phyloP scores from a whole-genome alignment of 2,329 filamentous ascomycete species.

The Botrytis pseudocinerea region DNA sequence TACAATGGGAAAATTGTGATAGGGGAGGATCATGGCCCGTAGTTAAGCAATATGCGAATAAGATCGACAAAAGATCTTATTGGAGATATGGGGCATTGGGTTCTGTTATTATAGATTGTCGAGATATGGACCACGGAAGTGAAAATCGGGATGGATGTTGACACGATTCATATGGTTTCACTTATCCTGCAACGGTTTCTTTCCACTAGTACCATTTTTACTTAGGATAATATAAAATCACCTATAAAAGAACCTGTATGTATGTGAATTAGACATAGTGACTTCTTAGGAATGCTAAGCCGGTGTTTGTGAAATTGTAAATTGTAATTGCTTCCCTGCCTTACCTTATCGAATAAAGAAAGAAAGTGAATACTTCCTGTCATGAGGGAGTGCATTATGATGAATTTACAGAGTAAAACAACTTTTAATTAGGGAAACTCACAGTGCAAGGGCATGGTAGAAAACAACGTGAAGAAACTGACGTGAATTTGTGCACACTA shows the following conservation, averaged over 20 bases:
- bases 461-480: neutral
- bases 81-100: neutral
- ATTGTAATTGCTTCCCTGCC: neutral
- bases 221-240: neutral
- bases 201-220: neutral
- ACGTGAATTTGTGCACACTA: neutral
- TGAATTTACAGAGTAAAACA: neutral
- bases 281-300: neutral
- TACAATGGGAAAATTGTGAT: no score
- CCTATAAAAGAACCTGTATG: neutral
- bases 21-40: rapidly evolving
- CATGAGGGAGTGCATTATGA: neutral
- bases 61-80: neutral
- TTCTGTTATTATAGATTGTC: neutral
- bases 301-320: neutral
- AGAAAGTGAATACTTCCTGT: neutral
- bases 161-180: neutral
- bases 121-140: no score
- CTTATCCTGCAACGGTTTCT: no score
- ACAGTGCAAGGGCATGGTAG: neutral
- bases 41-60: neutral
- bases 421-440: neutral
- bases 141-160: neutral
- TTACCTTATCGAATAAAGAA: neutral
- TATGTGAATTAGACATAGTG: neutral